Evolutionary conservation across 768 basidiomycete species (phyloP).

Genomic region (Lactarius hengduanensis): DNA sequence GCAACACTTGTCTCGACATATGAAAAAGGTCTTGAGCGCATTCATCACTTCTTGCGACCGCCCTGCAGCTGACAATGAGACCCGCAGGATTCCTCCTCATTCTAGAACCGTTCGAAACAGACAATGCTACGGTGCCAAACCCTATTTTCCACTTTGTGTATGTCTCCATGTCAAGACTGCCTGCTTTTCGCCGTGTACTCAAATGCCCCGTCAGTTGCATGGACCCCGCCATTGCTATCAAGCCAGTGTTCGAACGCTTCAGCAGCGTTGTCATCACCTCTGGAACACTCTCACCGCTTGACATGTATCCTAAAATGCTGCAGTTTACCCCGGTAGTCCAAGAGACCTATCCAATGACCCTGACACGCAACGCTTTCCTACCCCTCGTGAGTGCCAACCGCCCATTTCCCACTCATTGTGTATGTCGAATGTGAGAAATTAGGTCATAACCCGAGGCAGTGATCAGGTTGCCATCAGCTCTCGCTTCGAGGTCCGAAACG

Average conservation of each 20-base stretch:
- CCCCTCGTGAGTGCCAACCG: constrained; percentile 63
- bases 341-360: constrained; percentile 97
- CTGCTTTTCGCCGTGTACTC: constrained; percentile 7
- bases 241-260: constrained; percentile 97
- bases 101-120: constrained; percentile 97
- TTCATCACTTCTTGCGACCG: not conserved
- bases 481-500: constrained; percentile 97
- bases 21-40: constrained; percentile 70
- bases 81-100: constrained; percentile 87
- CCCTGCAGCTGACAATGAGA: constrained; percentile 6
- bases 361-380: constrained; percentile 93
- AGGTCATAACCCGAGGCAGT: constrained; percentile 97
- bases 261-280: constrained; percentile 98
- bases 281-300: constrained; percentile 95
- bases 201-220: constrained; percentile 65
- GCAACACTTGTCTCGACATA: constrained; percentile 97
- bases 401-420: not conserved
- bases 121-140: constrained; percentile 97
- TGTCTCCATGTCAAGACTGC: constrained; percentile 31
- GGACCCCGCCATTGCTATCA: constrained; percentile 96
- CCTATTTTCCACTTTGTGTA: constrained; percentile 98
- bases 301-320: constrained; percentile 99
- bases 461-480: constrained; percentile 99
- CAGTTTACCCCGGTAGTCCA: constrained; percentile 96
- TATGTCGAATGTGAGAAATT: constrained; percentile 18